Evolutionary conservation across 352 stramenopile species (phyloP).

Genomic region (Globisporangium recalcitrans): DNA sequence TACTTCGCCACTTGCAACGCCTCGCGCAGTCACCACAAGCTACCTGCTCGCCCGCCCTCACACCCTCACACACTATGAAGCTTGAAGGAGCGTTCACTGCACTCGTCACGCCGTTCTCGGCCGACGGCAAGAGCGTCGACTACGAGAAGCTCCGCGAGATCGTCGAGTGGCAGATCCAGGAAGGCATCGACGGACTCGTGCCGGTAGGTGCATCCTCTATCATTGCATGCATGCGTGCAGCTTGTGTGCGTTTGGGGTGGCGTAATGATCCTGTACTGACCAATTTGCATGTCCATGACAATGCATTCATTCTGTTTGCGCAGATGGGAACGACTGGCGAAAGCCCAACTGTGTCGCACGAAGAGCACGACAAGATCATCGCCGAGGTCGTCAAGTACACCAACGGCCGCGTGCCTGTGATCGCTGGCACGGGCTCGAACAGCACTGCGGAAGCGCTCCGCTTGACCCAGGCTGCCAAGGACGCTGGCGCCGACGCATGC

Average conservation of each 20-base stretch:
- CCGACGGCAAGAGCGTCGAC: conserved; percentile 89
- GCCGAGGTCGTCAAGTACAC: conserved; percentile 82
- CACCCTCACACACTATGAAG: conserved; percentile 9
- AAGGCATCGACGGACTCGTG: conserved; percentile 95
- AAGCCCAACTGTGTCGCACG: conserved; percentile 90
- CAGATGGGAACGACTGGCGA: conserved; percentile 97
- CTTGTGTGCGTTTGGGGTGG: background rate
- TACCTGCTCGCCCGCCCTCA: background rate
- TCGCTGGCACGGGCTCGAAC: conserved; percentile 95
- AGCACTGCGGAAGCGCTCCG: conserved; percentile 83
- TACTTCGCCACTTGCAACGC: conserved; percentile 16
- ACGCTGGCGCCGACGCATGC: conserved; percentile 91
- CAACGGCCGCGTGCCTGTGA: conserved; percentile 87
- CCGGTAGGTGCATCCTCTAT: conserved; percentile 56
- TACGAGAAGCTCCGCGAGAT: conserved; percentile 90
- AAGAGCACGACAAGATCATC: conserved; percentile 95
- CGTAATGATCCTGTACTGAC: background rate
- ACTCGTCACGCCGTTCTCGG: conserved; percentile 95
- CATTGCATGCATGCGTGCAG: background rate
- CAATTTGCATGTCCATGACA: background rate
- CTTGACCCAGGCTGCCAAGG: conserved; percentile 86
- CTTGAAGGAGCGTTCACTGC: conserved; percentile 88
- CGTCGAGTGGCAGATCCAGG: conserved; percentile 90
- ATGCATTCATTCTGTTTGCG: background rate
- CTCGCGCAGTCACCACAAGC: background rate